These are phyloP conservation scores for Rhododendron kiyosumense DNA, from an alignment of 148 eudicot genomes.

Conservation along the genomic window DNA sequence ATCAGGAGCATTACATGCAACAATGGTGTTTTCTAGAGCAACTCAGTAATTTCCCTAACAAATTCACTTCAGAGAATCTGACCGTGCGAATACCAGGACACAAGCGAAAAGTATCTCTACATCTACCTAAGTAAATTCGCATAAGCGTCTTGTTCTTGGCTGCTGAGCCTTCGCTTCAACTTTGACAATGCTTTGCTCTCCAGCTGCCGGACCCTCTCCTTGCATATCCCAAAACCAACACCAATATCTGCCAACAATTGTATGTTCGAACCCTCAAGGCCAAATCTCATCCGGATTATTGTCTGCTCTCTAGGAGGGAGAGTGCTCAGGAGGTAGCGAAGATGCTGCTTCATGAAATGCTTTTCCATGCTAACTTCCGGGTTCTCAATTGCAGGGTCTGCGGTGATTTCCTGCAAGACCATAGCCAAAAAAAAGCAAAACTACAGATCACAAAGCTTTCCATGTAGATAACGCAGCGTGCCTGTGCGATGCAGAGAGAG, in stretches of 20 bases:
- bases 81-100: not conserved
- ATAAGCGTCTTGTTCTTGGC: constrained; percentile 64
- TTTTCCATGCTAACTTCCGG: constrained; percentile 49
- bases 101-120: not conserved
- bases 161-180: constrained; percentile 58
- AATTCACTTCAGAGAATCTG: not conserved
- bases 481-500: not conserved
- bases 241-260: constrained; percentile 72
- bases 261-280: constrained; percentile 45
- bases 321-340: constrained; percentile 49
- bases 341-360: constrained; percentile 74
- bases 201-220: constrained; percentile 84
- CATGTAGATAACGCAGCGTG: not conserved
- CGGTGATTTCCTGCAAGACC: constrained; percentile 61
- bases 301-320: constrained; percentile 57
- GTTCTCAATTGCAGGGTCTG: constrained; percentile 53
- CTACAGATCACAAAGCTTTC: not conserved
- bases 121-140: constrained; percentile 49
- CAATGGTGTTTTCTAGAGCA: not conserved
- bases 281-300: constrained; percentile 62
- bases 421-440: not conserved
- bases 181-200: constrained; percentile 73
- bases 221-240: constrained; percentile 59
- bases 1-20: not conserved
- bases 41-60: not conserved